Percentiles rank a stretch among this genome's conserved stretches.
Evolutionary conservation across 805 yeast genomes (phyloP).

Genomic region (Metschnikowia drakensbergensis): DNA sequence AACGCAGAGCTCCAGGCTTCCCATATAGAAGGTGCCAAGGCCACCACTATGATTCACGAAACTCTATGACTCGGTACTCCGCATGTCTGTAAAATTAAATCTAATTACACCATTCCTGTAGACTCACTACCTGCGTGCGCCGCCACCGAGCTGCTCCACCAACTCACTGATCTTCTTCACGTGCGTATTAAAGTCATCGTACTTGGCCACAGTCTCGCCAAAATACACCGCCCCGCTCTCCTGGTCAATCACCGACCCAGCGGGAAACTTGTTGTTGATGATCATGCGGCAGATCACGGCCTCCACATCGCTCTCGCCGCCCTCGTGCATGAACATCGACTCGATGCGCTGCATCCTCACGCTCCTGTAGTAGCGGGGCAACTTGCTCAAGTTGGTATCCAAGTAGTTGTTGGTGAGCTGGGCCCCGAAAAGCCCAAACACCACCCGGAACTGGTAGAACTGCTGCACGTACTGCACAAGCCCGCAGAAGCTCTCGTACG

Average conservation of each 20-base stretch:
- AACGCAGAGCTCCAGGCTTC: too few species aligned
- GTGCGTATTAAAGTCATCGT: conserved; percentile 21
- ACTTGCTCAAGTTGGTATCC: conserved; percentile 30
- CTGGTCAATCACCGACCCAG: conserved; percentile 33
- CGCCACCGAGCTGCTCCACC: conserved; percentile 13
- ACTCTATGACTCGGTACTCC: background rate
- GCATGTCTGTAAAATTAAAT: background rate
- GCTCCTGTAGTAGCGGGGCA: conserved; percentile 29
- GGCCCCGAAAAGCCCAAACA: conserved; percentile 1
- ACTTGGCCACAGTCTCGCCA: conserved; percentile 15
- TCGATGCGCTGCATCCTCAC: conserved; percentile 22
- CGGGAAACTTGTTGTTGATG: conserved; percentile 28
- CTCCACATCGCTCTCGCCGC: conserved; percentile 21
- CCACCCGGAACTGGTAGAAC: conserved; percentile 5
- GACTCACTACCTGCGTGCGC: too few species aligned
- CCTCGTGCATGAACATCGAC: conserved; percentile 17
- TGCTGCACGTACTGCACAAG: conserved; percentile 11
- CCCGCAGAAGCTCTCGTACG: conserved; percentile 13
- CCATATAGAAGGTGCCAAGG: too few species aligned
- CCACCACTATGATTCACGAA: conserved; percentile 2
- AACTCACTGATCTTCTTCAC: conserved; percentile 26
- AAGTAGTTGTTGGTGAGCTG: conserved; percentile 22
- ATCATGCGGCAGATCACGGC: conserved; percentile 33
- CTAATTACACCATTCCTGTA: too few species aligned
- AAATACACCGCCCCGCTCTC: conserved; percentile 23